Base-by-base conservation (phyloP, 1,284 basidiomycete genomes). In the Cystobasidium slooffiae region DNA sequence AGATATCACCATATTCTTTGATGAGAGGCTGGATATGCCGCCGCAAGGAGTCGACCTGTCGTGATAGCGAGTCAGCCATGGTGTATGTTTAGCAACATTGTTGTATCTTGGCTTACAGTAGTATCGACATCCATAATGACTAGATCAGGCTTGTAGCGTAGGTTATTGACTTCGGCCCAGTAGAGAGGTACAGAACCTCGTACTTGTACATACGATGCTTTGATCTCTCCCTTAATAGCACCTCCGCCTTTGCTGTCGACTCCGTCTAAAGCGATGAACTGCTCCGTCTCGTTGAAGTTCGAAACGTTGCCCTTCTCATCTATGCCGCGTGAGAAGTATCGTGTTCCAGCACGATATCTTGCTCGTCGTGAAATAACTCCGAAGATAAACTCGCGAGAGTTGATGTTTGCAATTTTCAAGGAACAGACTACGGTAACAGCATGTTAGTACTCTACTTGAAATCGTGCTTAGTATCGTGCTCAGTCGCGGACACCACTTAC, bases 111-210 rank as follows among this genome's bases (percentile, higher is more conserved):
- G 78, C 87, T 77, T 80, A 91, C 91, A 43, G 94, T 92, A 77
- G 93, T 89, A 68, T 89, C 88, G 51, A 92, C 83, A 72, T 97
- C 94, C 94, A 98, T 98, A 77, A 99, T 88, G 83, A 95, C 92
- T 74, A 99, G 84, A 83, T 99, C 97, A 8, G 97, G 97, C 82
- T 95, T 97, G 84, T 99, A 99, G 77, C 94, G 88, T 76, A 99
- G 82, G 62, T 94, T 99, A 83, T 96, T 98, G 80, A 99, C 86
- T 83, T 99, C 96, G 2, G 93, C 93, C 97, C 97, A 99, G 82
- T 91, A 98, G 20, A 99, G 84, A 1, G 97, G 97, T 10, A 96
- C 90, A 78, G 92, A 94, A 9, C 97, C 97, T 78, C 97, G 87
- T 68, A 91, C 94, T 84, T 99, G 97, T 12, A 97, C 91, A 75